phyloP scores from a whole-genome alignment of 768 basidiomycete species.

The Cystofilobasidium ferigula region DNA sequence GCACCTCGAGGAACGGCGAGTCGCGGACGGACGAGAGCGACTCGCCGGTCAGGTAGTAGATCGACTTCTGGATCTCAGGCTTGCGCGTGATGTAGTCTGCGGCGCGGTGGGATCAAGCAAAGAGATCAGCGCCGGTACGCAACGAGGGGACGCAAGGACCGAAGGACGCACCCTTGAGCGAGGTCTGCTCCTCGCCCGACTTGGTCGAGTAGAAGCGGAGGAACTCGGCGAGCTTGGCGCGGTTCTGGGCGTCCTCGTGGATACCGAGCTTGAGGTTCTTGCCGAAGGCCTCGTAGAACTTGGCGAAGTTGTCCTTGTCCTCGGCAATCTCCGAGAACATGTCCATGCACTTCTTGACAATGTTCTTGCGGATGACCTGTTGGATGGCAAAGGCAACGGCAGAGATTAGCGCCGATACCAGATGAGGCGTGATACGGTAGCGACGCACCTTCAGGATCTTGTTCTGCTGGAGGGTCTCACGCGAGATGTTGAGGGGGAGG shows the following conservation, averaged over 20 bases:
- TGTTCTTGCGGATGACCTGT: conserved; percentile 22
- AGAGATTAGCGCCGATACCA: not conserved
- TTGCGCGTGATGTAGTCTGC: conserved; percentile 97
- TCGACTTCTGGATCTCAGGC: conserved; percentile 96
- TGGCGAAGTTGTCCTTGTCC: conserved; percentile 84
- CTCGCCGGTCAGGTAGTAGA: conserved; percentile 99
- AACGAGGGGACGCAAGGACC: not conserved
- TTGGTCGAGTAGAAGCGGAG: conserved; percentile 97
- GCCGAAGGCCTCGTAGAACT: conserved; percentile 97
- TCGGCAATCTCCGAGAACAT: conserved; percentile 91
- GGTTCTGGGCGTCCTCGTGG: conserved; percentile 97
- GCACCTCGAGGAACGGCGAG: conserved; percentile 96
- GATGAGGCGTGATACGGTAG: conserved; percentile 58
- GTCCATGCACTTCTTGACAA: conserved; percentile 55
- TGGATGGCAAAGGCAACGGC: not conserved
- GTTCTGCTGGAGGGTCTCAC: conserved; percentile 99
- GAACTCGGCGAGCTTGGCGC: conserved; percentile 98
- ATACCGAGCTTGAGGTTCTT: conserved; percentile 99
- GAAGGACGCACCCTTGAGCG: conserved; percentile 68
- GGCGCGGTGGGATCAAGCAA: not conserved
- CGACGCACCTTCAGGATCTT: conserved; percentile 99
- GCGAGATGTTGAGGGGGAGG: conserved; percentile 98
- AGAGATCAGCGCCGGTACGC: conserved; percentile 15
- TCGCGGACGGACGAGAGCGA: conserved; percentile 79
- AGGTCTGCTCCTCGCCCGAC: conserved; percentile 75